Evolutionary conservation across 225 moss, liverwort and hornwort species (phyloP).

Genomic region (Asterella californica): DNA sequence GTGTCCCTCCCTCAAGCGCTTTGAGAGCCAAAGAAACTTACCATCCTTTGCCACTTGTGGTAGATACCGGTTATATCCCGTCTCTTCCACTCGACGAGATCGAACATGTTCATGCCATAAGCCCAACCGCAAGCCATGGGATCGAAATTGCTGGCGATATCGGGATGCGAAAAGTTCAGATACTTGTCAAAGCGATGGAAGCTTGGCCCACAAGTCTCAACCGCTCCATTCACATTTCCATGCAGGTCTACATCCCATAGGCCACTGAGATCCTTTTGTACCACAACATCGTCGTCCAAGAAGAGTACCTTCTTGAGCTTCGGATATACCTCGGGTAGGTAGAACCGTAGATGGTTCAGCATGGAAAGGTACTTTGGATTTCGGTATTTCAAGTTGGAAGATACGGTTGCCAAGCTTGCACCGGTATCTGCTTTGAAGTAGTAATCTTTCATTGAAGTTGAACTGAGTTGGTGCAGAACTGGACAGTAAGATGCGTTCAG

Average conservation of each 20-base stretch:
- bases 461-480: constrained; percentile 47
- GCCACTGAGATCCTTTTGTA: constrained; percentile 42
- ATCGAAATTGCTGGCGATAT: constrained; percentile 42
- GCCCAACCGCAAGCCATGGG: constrained; percentile 56
- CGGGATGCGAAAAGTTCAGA: constrained; percentile 48
- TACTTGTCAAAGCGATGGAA: constrained; percentile 57
- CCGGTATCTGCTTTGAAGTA: constrained; percentile 44
- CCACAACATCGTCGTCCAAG: constrained; percentile 51
- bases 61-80: constrained; percentile 47
- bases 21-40: constrained; percentile 5
- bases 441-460: constrained; percentile 47
- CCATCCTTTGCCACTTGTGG: constrained; percentile 54
- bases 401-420: constrained; percentile 31
- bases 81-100: constrained; percentile 49
- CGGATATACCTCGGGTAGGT: constrained; percentile 46
- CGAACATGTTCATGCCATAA: constrained; percentile 55
- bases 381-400: constrained; percentile 47
- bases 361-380: constrained; percentile 55
- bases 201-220: constrained; percentile 47
- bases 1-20: neutral
- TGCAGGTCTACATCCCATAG: constrained; percentile 44
- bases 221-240: constrained; percentile 50
- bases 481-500: constrained; percentile 52
- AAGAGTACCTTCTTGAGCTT: constrained; percentile 46
- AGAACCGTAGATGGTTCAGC: constrained; percentile 54